Evolutionary conservation across 768 basidiomycete genomes (phyloP), one percentile per base, ranked within the genome.

Genomic region (Tulasnella sp.): DNA sequence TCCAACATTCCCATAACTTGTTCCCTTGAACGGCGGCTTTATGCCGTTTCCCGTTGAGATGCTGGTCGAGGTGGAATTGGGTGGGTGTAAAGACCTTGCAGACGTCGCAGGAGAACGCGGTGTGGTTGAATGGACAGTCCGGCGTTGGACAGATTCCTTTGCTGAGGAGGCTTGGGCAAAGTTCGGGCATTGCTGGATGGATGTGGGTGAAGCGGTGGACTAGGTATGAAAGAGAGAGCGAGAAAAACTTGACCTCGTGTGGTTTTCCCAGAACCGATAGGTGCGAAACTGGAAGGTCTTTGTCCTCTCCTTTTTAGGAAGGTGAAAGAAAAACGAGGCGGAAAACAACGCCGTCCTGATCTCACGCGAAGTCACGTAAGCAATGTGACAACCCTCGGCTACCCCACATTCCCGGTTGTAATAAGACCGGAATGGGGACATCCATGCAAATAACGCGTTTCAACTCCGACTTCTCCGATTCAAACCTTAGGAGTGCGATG

Each of bases 151-250:
- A 79, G 46, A 27, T 39, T 24, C 78, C 78, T 36, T 62, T 42
- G n/a, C 36, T 68, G 36, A 72, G 62, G 78, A 79, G 72, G 46
- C 48, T 73, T 48, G 71, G 78, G 44, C 78, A 79, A 12, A 79
- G 76, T 36, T 36, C 56, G 27, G 62, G 62, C 62, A 68, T 68
- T 27, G 21, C 21, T 68, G 27, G 31, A 8, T n/a, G 34, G 46
- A 36, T 4, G 3, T 71, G 12, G n/a, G 18, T 4, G 31, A 7
- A 27, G n/a, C 38, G 24, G 38, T 36, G 42, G 42, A 44, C 42
- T n/a, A 44, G 10, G 42, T 44, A 2, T 44, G 42, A 27, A 38
- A 71, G 42, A 27, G 34, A 46, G 24, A 71, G 27, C n/a, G n/a
- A n/a, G 24, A 21, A 38, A 31, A 27, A 34, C 24, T 34, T 74